These are phyloP conservation scores for Gaeumannomyces sp. DNA, from an alignment of 2,329 filamentous ascomycete genomes.

Conservation along the genomic window DNA sequence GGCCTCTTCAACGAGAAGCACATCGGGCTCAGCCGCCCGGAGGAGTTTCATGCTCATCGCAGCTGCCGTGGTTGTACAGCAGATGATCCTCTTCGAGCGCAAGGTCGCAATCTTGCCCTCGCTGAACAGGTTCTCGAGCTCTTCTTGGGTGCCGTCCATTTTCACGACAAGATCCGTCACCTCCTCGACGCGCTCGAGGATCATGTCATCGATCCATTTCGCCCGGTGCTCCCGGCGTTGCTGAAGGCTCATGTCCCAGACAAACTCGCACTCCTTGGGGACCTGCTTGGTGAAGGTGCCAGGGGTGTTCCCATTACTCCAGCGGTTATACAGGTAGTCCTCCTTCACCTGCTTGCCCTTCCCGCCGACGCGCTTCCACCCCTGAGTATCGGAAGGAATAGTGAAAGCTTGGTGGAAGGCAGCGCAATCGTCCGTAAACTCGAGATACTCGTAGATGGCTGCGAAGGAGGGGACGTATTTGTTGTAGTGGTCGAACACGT, in stretches of 20 bases:
- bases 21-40: constrained; percentile 45
- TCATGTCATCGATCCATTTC: constrained; percentile 38
- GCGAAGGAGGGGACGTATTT: background rate
- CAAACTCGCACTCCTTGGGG: constrained; percentile 17
- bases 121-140: constrained; percentile 36
- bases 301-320: constrained; percentile 40
- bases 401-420: constrained; percentile 47
- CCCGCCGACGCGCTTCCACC: constrained; percentile 39
- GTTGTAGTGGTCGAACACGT: constrained; percentile 15
- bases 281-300: constrained; percentile 33
- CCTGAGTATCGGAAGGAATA: constrained; percentile 37
- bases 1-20: constrained; percentile 65
- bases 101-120: constrained; percentile 39
- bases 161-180: constrained; percentile 31
- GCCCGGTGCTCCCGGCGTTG: constrained; percentile 29
- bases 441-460: constrained; percentile 33
- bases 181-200: constrained; percentile 41
- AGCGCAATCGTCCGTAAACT: constrained; percentile 17
- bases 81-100: constrained; percentile 54
- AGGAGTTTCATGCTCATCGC: constrained; percentile 55
- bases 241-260: constrained; percentile 47
- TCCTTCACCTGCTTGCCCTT: constrained; percentile 35
- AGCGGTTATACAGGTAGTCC: constrained; percentile 48
- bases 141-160: constrained; percentile 35
- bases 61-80: constrained; percentile 64